Base-by-base conservation (phyloP, 495 filamentous ascomycete genomes). In the Xanthoparmelia taractica region DNA sequence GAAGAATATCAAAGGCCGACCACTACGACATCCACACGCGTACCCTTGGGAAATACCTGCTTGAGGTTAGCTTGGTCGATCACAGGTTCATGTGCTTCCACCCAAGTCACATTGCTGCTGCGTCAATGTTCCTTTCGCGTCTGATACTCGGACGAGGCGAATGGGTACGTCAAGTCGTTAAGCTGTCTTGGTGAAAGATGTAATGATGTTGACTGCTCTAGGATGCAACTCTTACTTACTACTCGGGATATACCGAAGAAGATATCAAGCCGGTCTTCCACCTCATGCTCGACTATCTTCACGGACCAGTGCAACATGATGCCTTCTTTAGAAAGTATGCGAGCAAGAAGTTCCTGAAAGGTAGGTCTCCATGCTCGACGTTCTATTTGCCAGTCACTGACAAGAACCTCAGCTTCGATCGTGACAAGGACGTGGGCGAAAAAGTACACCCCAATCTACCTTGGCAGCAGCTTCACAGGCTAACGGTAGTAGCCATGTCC, bases 311-410 rank as follows among this genome's bases (percentile, higher is more conserved):
- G 52, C 81, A 82, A 45, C 94, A 97, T 68, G 91, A 97, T 74
- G 94, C 95, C 23, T 97, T 98, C 83, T 97, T 96, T 82, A 94
- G 93, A 82, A 98, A 98, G 74, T 98, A 98, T 71, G 94, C 95
- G 20, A 94, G 91, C 83, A 97, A 97, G 80, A 96, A 93, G 75
- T 98, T 96, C 76, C 75, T 97, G 70, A 97, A 97, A 79, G 93
- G 94, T 92, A 83, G 71, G 76, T 65, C 23, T 50, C 8, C 31
- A 27, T 15, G 18, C 25, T 36, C 17, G 37, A 11, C 34, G 31
- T 20, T 7, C n/a, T 8, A 4, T 31, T 34, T 17, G 20, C 13
- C 10, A 20, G 15, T 48, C 63, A 57, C 50, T 74, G 43, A 72
- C 61, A 38, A 55, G 67, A 76, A 66, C 75, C 63, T 54, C 67